Conservation (phyloP, 805 yeast species). For the Kockiozyma suomiensis region DNA sequence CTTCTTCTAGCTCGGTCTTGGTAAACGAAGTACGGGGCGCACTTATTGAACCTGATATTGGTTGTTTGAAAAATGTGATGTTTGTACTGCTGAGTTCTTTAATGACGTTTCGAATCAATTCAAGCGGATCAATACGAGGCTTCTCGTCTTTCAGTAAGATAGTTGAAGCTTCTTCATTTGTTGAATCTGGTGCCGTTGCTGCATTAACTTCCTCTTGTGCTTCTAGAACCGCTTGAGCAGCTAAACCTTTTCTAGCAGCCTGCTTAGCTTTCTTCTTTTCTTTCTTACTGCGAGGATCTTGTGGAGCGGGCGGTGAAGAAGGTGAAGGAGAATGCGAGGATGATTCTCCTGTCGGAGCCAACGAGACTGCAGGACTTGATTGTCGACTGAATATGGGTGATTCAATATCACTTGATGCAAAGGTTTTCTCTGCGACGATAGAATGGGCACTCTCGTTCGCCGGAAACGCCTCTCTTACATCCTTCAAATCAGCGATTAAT, state of each 20-base stretch:
- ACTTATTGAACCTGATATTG: slow-evolving; percentile 4
- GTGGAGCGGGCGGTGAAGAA: background rate
- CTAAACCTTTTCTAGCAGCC: slow-evolving; percentile 1
- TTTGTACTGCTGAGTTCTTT: slow-evolving; percentile 6
- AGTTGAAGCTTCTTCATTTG: no score
- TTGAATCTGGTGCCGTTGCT: background rate
- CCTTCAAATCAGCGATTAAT: background rate
- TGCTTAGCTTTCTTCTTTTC: slow-evolving; percentile 15
- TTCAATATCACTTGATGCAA: background rate
- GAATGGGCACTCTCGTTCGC: background rate
- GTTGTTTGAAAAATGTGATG: slow-evolving; percentile 17
- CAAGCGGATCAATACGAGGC: slow-evolving; percentile 7
- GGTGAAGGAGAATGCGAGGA: background rate
- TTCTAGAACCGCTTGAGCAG: background rate
- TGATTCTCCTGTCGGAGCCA: background rate
- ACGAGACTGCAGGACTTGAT: background rate
- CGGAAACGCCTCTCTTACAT: background rate
- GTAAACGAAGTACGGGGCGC: slow-evolving; percentile 15
- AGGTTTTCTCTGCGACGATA: background rate
- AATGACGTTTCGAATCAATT: background rate
- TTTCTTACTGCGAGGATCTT: slow-evolving; percentile 5
- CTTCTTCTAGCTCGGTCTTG: slow-evolving; percentile 14
- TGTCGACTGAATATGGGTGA: background rate
- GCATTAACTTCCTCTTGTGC: background rate
- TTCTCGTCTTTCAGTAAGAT: background rate